A percentile compares a stretch with the other conserved stretches of the same genome.
Evolutionary conservation across 345 rosid species (phyloP).

Genomic region (Noccaea bulbosa): DNA sequence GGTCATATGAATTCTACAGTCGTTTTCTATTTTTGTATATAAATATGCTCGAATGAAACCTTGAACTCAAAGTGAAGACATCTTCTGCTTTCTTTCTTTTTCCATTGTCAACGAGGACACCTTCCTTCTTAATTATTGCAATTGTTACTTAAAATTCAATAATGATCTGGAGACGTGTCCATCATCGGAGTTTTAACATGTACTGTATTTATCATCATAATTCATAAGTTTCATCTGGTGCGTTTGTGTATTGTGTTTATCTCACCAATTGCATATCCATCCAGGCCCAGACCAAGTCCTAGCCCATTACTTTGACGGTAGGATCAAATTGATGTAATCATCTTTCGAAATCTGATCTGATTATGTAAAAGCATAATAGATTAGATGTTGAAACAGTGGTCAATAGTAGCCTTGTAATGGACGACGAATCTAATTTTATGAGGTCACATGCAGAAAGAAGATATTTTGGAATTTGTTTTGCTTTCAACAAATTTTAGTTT

Average conservation of each 20-base stretch:
- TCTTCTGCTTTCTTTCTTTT: not conserved
- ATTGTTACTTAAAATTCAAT: not conserved
- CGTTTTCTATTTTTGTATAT: not conserved
- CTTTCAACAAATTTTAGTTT: too few species aligned
- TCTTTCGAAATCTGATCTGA: too few species aligned
- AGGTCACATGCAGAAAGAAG: too few species aligned
- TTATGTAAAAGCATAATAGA: too few species aligned
- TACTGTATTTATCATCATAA: not conserved
- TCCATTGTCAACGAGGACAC: not conserved
- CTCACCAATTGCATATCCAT: not conserved
- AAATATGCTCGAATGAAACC: conserved; percentile 11
- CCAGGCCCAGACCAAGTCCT: conserved; percentile 2
- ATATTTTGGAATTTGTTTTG: too few species aligned
- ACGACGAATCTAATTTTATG: too few species aligned
- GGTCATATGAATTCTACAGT: not conserved
- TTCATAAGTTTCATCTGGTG: not conserved
- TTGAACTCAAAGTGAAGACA: conserved; percentile 33
- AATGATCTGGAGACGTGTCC: not conserved
- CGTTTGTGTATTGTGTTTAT: not conserved
- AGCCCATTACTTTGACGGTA: not conserved
- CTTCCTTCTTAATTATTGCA: conserved; percentile 8
- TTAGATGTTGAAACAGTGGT: too few species aligned
- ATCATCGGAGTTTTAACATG: not conserved
- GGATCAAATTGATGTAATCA: too few species aligned
- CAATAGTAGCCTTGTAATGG: too few species aligned